Evolutionary conservation across 495 filamentous ascomycete genomes (phyloP).

Genomic region (Xylaria nigripes): DNA sequence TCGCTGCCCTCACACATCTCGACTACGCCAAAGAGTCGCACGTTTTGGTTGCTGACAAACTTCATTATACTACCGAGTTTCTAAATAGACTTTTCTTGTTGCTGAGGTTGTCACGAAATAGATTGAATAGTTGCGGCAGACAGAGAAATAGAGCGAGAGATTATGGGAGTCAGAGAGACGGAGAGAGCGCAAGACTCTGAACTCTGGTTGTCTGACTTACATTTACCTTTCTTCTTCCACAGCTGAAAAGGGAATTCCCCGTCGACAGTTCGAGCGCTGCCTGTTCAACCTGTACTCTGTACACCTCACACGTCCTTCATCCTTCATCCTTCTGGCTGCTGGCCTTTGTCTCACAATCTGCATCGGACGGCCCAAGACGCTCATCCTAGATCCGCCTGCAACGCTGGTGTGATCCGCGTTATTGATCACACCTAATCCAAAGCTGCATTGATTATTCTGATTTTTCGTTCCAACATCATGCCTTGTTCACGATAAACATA

Average conservation of each 20-base stretch:
- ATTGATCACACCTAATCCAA: conserved; percentile 6
- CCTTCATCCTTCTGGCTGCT: conserved; percentile 8
- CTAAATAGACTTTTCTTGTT: background rate
- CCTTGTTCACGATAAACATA: background rate
- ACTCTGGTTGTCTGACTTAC: background rate
- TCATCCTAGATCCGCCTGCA: conserved; percentile 10
- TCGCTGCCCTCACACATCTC: conserved; percentile 11
- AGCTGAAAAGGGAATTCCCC: background rate
- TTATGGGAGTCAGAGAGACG: background rate
- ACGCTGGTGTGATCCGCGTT: conserved; percentile 10
- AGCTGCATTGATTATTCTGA: background rate
- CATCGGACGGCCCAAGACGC: conserved; percentile 6
- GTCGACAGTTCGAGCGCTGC: background rate
- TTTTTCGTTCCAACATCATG: conserved; percentile 1
- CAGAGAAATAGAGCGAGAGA: background rate
- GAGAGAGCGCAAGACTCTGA: background rate
- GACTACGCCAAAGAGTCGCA: background rate
- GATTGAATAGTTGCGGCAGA: background rate
- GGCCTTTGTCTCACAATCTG: conserved; percentile 12
- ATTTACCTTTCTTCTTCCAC: background rate
- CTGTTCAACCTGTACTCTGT: conserved; percentile 1
- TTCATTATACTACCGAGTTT: background rate
- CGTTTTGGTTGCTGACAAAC: background rate
- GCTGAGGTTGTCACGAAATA: background rate
- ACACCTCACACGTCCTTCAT: background rate